A percentile compares a stretch with the other conserved stretches of the same genome.
These are phyloP conservation scores for Miscanthus lutarioriparius DNA, from an alignment of 176 grass and related monocot genomes.

Conservation along the genomic window DNA sequence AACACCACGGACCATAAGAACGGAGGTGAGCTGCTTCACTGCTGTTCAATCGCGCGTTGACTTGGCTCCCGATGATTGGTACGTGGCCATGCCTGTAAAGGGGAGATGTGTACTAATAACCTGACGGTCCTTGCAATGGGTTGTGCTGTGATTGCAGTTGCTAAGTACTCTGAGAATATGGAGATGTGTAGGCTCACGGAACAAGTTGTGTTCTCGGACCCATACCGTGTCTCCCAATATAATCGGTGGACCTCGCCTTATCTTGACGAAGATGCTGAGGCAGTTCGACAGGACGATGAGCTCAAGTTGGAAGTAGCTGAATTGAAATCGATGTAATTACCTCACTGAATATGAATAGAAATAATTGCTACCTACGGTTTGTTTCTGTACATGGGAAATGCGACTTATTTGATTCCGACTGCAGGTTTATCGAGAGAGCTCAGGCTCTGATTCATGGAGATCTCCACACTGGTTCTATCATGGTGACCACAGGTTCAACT, in stretches of 20 bases:
- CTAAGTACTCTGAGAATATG: slow-evolving; percentile 77
- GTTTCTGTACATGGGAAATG: background rate
- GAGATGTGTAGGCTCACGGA: slow-evolving; percentile 90
- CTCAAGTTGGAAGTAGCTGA: slow-evolving; percentile 76
- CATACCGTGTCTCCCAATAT: slow-evolving; percentile 67
- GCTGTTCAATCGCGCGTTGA: background rate
- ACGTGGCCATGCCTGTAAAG: background rate
- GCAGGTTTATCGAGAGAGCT: too few species aligned
- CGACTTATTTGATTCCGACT: too few species aligned
- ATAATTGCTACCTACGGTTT: background rate
- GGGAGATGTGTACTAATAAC: too few species aligned
- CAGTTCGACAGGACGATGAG: slow-evolving; percentile 56
- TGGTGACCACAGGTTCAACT: too few species aligned
- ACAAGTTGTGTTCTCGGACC: slow-evolving; percentile 92
- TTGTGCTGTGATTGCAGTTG: slow-evolving; percentile 55
- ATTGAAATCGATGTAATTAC: slow-evolving; percentile 69
- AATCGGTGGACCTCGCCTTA: slow-evolving; percentile 81
- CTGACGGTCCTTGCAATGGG: background rate
- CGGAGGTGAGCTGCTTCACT: slow-evolving; percentile 48
- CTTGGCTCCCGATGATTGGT: background rate
- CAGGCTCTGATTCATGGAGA: too few species aligned
- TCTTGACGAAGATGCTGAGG: slow-evolving; percentile 76
- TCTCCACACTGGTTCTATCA: too few species aligned
- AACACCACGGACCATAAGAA: slow-evolving; percentile 76
- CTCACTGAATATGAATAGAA: background rate